These are phyloP conservation scores for Geotrichum reessii DNA, from an alignment of 1,139 yeast genomes.

Conservation along the genomic window DNA sequence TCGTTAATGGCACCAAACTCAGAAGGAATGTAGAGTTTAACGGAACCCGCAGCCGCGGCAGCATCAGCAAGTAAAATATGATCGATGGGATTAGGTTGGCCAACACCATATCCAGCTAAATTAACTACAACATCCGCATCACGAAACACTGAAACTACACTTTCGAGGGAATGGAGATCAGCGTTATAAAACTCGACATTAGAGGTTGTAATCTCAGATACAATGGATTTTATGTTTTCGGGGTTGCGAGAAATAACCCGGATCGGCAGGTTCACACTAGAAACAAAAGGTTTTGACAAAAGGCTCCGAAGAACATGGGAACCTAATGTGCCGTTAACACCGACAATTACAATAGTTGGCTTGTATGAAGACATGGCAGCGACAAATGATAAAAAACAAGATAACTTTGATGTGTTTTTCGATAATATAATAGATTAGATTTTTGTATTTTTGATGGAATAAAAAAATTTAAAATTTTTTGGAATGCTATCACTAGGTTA, in stretches of 20 bases:
- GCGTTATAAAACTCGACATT: conserved; percentile 23
- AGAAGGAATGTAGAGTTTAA: conserved; percentile 55
- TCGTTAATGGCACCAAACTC: conserved; percentile 52
- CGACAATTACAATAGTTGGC: conserved; percentile 45
- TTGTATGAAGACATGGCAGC: conserved; percentile 2
- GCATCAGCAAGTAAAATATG: conserved; percentile 30
- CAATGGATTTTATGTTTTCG: conserved; percentile 36
- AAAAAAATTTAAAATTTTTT: no score
- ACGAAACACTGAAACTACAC: conserved; percentile 38
- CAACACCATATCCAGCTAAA: conserved; percentile 34
- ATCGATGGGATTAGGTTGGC: conserved; percentile 23
- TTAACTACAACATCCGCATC: conserved; percentile 52
- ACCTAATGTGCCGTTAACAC: conserved; percentile 51
- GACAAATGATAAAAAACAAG: no score
- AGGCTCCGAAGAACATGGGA: conserved; percentile 45
- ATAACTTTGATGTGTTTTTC: no score
- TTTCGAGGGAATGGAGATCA: conserved; percentile 28
- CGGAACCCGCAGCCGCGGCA: conserved; percentile 40
- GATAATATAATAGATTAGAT: no score
- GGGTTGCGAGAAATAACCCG: conserved; percentile 47
- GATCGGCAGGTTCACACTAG: conserved; percentile 46
- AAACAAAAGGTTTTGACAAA: conserved; percentile 41
- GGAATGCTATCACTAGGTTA: no score
- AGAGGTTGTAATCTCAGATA: conserved; percentile 38
- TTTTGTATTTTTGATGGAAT: no score